Evolutionary conservation across 2,329 filamentous ascomycete species (phyloP).

Genomic region (Ascochyta clinopodiicola): DNA sequence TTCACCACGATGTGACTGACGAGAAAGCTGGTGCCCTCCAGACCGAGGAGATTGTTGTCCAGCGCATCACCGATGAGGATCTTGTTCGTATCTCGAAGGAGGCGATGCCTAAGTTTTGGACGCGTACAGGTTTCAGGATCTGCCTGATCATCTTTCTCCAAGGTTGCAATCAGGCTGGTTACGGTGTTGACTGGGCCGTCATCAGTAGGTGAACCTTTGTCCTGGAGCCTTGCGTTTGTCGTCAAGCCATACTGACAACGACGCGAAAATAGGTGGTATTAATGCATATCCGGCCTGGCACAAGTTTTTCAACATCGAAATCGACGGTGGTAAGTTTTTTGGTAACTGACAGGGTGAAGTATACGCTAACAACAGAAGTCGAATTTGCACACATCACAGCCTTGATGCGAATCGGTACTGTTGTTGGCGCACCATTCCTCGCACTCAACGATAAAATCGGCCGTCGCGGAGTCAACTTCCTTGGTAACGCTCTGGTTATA

Average conservation of each 20-base stretch:
- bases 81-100: conserved; percentile 52
- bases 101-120: conserved; percentile 49
- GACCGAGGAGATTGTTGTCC: conserved; percentile 55
- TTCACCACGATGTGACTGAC: conserved; percentile 18
- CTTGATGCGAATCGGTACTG: conserved; percentile 56
- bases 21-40: conserved; percentile 31
- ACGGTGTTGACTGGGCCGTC: conserved; percentile 59
- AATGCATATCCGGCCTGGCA: conserved; percentile 55
- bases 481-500: conserved; percentile 56
- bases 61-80: conserved; percentile 56
- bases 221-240: neutral
- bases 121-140: conserved; percentile 52
- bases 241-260: neutral
- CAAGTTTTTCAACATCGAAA: conserved; percentile 52
- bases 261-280: conserved; percentile 41
- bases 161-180: conserved; percentile 57
- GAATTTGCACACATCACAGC: conserved; percentile 53
- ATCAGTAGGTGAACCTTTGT: conserved; percentile 39
- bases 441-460: conserved; percentile 55
- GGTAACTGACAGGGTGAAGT: too few relatives aligned
- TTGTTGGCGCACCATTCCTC: conserved; percentile 56
- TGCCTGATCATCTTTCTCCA: conserved; percentile 55
- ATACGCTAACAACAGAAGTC: conserved; percentile 22
- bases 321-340: conserved; percentile 43
- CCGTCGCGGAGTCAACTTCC: conserved; percentile 56